These are phyloP conservation scores for Candida berthetii DNA, from an alignment of 805 yeast genomes.

Conservation along the genomic window DNA sequence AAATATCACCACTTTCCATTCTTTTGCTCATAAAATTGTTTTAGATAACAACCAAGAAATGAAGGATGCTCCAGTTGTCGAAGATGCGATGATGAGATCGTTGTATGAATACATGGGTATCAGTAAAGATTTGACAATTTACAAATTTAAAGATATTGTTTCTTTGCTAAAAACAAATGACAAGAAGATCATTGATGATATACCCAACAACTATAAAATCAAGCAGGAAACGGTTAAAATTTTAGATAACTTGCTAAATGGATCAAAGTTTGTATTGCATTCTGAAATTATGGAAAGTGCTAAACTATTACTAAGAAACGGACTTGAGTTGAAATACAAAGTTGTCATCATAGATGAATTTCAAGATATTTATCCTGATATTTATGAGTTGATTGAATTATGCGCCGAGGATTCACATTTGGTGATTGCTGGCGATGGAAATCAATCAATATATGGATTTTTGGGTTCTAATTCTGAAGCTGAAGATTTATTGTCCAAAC, in stretches of 20 bases:
- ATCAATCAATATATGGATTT: constrained; percentile 66
- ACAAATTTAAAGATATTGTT: constrained; percentile 2
- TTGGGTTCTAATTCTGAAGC: constrained; percentile 42
- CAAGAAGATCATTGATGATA: not conserved
- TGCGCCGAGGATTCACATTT: constrained; percentile 41
- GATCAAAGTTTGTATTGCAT: constrained; percentile 11
- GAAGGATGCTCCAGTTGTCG: constrained; percentile 35
- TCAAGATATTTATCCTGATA: constrained; percentile 57
- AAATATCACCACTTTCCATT: constrained; percentile 55
- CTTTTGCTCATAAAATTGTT: constrained; percentile 47
- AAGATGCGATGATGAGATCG: constrained; percentile 48
- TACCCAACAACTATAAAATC: not conserved
- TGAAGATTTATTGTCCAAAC: constrained; percentile 18
- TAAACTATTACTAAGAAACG: constrained; percentile 25
- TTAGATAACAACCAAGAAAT: constrained; percentile 23
- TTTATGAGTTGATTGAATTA: constrained; percentile 37
- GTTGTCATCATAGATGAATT: constrained; percentile 63
- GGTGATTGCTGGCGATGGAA: constrained; percentile 64
- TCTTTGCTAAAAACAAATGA: not conserved
- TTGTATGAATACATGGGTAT: constrained; percentile 27
- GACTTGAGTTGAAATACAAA: constrained; percentile 21
- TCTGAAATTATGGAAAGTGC: constrained; percentile 19
- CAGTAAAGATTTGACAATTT: constrained; percentile 5
- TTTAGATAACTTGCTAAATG: constrained; percentile 6
- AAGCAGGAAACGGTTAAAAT: not conserved